Evolutionary conservation across 2,329 filamentous ascomycete species (phyloP).

Genomic region (Aspergillus costaricaensis): DNA sequence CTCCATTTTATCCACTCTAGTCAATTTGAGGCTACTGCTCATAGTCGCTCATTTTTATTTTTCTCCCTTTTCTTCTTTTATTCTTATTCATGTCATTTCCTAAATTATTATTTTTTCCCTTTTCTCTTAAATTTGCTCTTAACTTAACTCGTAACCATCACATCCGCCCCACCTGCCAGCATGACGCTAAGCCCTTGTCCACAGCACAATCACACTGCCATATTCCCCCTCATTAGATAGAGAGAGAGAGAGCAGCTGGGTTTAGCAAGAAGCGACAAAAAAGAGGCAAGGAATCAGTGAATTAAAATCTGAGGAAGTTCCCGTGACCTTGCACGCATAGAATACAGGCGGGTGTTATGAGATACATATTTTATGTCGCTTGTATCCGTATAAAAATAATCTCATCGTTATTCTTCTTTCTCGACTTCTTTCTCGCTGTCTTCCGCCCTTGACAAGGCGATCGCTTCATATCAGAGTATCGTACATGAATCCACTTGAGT

Average conservation of each 20-base stretch:
- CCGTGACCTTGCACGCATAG: not conserved
- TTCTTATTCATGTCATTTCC: too few relatives aligned
- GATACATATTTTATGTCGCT: not conserved
- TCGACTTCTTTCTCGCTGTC: not conserved
- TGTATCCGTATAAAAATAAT: not conserved
- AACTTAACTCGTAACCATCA: constrained; percentile 2
- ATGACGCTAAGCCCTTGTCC: constrained; percentile 15
- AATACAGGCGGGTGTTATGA: not conserved
- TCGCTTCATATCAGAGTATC: not conserved
- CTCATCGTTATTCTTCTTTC: not conserved
- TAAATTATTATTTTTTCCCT: too few relatives aligned
- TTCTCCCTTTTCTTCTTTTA: too few relatives aligned
- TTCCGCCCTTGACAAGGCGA: not conserved
- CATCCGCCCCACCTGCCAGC: constrained; percentile 21
- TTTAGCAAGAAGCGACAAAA: not conserved
- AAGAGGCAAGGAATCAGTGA: not conserved
- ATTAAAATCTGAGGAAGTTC: not conserved
- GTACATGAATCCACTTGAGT: not conserved
- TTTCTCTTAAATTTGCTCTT: not conserved
- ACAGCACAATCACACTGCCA: constrained; percentile 3
- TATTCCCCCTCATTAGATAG: not conserved
- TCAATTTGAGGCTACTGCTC: not conserved
- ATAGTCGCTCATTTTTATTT: not conserved
- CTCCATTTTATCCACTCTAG: not conserved
- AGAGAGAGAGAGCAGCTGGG: too few relatives aligned